Conservation (phyloP, 2,329 filamentous ascomycete genomes). For the Claviceps cyperi region DNA sequence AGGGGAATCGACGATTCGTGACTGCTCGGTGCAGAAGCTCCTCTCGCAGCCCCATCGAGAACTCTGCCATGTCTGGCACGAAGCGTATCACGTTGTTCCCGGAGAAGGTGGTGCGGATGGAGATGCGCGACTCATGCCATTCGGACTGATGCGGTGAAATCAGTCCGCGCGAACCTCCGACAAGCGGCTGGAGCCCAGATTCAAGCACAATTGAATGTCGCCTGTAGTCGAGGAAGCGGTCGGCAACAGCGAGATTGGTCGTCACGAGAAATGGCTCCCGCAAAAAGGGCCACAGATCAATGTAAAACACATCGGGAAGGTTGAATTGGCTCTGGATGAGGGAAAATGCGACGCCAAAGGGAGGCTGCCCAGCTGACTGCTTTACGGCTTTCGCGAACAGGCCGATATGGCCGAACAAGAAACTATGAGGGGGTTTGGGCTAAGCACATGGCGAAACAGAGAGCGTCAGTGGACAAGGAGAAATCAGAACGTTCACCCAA, state of each 20-base stretch:
- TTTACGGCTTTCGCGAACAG: background rate
- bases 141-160: background rate
- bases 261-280: background rate
- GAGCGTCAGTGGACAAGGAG: background rate
- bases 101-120: background rate
- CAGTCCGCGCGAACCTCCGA: conserved; percentile 1
- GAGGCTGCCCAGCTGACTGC: background rate
- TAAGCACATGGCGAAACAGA: background rate
- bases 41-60: background rate
- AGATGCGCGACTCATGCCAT: conserved; percentile 2
- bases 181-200: background rate
- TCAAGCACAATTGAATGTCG: background rate
- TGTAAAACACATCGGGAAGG: conserved; percentile 1
- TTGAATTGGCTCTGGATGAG: background rate
- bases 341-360: background rate
- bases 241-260: background rate
- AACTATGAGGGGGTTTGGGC: conserved; percentile 2
- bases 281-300: conserved; percentile 1
- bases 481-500: background rate
- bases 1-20: background rate
- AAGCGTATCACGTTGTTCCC: conserved; percentile 1
- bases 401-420: background rate
- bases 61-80: conserved; percentile 1
- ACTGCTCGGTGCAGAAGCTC: background rate
- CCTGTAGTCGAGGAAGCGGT: conserved; percentile 1